Evolutionary conservation across 2,329 filamentous ascomycete genomes (phyloP), one percentile per base, ranked within the genome.

Genomic region (Esteya vermicola): DNA sequence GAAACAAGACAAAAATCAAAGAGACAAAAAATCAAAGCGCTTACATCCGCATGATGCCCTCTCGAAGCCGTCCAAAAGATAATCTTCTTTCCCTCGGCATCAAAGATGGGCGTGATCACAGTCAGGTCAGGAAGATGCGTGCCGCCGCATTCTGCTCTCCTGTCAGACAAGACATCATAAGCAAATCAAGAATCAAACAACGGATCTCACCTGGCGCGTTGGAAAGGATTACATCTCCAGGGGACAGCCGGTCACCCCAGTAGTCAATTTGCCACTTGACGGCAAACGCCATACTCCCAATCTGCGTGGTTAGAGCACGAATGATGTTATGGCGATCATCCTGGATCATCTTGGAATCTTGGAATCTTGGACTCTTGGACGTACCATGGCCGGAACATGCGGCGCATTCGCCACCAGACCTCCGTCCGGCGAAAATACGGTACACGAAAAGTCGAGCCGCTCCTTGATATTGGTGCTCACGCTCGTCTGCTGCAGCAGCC

Each of bases 71-170:
- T 81, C 45, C 85, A 89, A 58, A 89, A 89, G 38, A 86, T 68
- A 43, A 89, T 86, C 16, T 80, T 40, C 78, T 72, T 2, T 75
- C 20, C 77, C 19, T 55, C 54, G 14, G 56, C 52, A 44, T 75
- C 75, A 56, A 88, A 89, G 1, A 82, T 81, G 0, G 83, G 83
- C 14, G 82, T 88, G 39, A 85, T 69, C 18, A 86, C 77, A 0
- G 83, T 91, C 43, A 91, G 82, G 52, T 91, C 83, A 1, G 83
- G 83, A 16, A 91, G 60, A 62, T 91, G 84, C 0, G 84, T 91
- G 21, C 37, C 37, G 20, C 37, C 37, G 8, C 12, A 32, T 8
- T 16, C 28, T 9, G 26, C n/a, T n/a, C n/a, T n/a, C n/a, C n/a
- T n/a, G n/a, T n/a, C n/a, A n/a, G n/a, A n/a, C 10, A 19, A 10